Evolutionary conservation across 108 stramenopile species (phyloP).

Genomic region (Conticribra weissflogii): DNA sequence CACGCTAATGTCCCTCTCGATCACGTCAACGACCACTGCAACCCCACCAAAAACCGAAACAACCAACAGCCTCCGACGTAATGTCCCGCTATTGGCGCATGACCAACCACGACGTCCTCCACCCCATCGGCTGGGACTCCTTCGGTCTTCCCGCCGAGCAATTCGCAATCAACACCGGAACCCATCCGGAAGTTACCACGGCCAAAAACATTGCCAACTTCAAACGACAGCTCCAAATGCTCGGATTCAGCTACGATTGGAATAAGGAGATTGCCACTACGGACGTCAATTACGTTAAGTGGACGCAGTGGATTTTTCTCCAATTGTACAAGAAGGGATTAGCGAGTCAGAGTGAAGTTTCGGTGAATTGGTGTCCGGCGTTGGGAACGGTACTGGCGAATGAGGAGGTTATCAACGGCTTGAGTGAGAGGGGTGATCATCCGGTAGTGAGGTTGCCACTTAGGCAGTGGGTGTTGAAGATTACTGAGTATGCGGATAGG

Average conservation of each 20-base stretch:
- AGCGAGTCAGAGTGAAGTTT: constrained; percentile 86
- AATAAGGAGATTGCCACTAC: constrained; percentile 96
- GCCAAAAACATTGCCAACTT: constrained; percentile 94
- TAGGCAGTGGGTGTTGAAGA: constrained; percentile 97
- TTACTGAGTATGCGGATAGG: constrained; percentile 96
- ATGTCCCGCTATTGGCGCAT: constrained; percentile 98
- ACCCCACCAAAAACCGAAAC: constrained; percentile 5
- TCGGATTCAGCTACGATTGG: constrained; percentile 99
- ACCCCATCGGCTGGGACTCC: constrained; percentile 99
- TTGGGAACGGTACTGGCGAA: constrained; percentile 98
- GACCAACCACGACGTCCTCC: constrained; percentile 95
- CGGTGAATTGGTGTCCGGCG: constrained; percentile 98
- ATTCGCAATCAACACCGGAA: constrained; percentile 96
- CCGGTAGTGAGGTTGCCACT: constrained; percentile 90
- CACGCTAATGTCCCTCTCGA: not conserved
- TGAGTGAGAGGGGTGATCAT: constrained; percentile 94
- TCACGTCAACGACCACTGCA: constrained; percentile 13
- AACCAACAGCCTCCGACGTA: constrained; percentile 88
- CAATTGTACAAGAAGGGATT: constrained; percentile 91
- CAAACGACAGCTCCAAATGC: constrained; percentile 92
- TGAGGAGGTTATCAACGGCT: constrained; percentile 98
- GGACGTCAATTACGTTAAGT: constrained; percentile 92
- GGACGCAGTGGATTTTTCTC: constrained; percentile 99
- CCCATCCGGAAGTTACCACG: constrained; percentile 95
- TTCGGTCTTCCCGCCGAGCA: constrained; percentile 99